Evolutionary conservation across 345 rosid genomes (phyloP).

Genomic region (Mallotus nudiflorus): DNA sequence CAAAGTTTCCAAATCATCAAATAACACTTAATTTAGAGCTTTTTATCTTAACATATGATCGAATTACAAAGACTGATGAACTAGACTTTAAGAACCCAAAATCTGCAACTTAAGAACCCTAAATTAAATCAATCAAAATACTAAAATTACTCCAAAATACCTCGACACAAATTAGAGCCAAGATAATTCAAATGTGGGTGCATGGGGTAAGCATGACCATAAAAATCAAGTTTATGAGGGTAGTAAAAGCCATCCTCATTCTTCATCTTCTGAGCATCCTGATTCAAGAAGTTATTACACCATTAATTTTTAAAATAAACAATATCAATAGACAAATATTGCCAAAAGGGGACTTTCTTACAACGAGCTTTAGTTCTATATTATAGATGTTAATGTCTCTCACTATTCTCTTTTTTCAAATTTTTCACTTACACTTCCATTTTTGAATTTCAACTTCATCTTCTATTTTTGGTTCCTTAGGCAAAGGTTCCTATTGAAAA

Average conservation of each 20-base stretch:
- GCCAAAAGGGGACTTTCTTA: conserved; percentile 44
- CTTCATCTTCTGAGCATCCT: conserved; percentile 96
- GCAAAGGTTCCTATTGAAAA: conserved; percentile 58
- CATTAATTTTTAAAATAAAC: conserved; percentile 10
- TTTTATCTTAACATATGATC: no score
- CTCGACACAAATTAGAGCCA: conserved; percentile 97
- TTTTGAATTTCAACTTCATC: conserved; percentile 59
- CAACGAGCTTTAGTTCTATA: conserved; percentile 88
- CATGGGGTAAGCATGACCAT: conserved; percentile 99
- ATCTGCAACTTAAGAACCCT: no score
- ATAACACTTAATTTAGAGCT: no score
- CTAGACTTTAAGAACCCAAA: no score
- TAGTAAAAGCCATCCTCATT: conserved; percentile 92
- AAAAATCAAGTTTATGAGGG: conserved; percentile 95
- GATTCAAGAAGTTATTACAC: conserved; percentile 32
- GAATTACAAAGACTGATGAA: no score
- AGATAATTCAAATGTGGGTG: conserved; percentile 97
- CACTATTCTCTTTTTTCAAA: conserved; percentile 67
- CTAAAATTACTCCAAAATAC: conserved; percentile 92
- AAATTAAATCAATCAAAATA: no score
- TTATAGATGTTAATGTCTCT: conserved; percentile 96
- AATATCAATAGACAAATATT: conserved; percentile 8
- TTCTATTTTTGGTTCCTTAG: conserved; percentile 72
- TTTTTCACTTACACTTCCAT: conserved; percentile 85
- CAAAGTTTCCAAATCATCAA: no score